phyloP scores from a whole-genome alignment of 2,329 filamentous ascomycete species.

The Emmonsiellopsis sp. region DNA sequence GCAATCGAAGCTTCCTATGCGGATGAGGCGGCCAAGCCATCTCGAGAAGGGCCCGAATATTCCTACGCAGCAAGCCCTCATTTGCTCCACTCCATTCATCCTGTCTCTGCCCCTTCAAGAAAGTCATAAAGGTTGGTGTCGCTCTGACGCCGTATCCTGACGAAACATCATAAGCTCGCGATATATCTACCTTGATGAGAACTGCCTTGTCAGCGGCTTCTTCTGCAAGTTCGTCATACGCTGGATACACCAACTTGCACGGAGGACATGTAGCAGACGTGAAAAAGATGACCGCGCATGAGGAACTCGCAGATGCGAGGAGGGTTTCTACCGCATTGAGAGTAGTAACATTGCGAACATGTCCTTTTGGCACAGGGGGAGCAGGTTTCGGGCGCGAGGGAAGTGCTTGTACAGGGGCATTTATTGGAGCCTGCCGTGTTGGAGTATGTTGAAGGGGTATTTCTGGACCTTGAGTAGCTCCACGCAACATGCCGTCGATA shows the following conservation, averaged over 20 bases:
- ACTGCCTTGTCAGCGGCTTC: conserved; percentile 59
- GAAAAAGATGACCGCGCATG: conserved; percentile 81
- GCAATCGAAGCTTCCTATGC: conserved; percentile 62
- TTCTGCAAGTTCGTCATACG: conserved; percentile 70
- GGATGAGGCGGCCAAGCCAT: conserved; percentile 69
- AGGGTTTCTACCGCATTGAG: conserved; percentile 52
- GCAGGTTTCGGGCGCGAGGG: conserved; percentile 7
- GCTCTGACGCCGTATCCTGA: conserved; percentile 59
- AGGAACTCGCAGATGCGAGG: conserved; percentile 51
- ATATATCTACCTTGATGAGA: conserved; percentile 77
- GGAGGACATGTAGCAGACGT: conserved; percentile 80
- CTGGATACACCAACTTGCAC: conserved; percentile 73
- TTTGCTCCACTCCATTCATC: conserved; percentile 77
- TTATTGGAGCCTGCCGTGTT: conserved; percentile 9
- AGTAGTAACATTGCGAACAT: conserved; percentile 54
- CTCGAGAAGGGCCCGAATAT: conserved; percentile 63
- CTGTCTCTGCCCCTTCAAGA: conserved; percentile 64
- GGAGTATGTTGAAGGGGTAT: conserved; percentile 11
- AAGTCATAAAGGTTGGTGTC: conserved; percentile 85
- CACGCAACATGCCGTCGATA: conserved; percentile 55
- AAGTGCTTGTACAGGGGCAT: conserved; percentile 11
- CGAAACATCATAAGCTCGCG: conserved; percentile 54
- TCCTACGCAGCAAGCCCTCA: conserved; percentile 56
- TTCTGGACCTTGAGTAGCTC: conserved; percentile 51
- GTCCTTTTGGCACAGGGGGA: conserved; percentile 21